Conservation (phyloP, 2,329 filamentous ascomycete species). For the Xylogone sp. region DNA sequence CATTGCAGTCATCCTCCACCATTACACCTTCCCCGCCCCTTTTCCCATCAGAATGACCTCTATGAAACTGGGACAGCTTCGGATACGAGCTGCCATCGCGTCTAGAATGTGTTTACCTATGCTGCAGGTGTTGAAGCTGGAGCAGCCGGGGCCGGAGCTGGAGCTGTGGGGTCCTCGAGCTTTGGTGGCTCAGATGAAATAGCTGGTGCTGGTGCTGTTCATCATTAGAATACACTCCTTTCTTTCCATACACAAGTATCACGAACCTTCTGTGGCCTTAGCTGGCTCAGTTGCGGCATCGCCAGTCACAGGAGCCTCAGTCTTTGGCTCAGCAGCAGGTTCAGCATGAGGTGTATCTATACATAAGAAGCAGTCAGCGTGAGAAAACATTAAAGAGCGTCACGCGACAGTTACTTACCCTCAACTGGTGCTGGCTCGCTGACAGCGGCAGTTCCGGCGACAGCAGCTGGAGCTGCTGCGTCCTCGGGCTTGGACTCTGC, state of each 20-base stretch:
- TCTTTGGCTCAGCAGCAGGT: conserved; percentile 11
- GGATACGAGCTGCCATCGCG: neutral
- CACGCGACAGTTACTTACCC: neutral
- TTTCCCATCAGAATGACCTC: too few species aligned
- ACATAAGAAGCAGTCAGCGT: neutral
- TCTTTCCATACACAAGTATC: neutral
- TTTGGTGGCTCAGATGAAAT: neutral
- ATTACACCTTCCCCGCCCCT: neutral
- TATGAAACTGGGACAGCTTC: too few species aligned
- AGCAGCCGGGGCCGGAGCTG: conserved; percentile 10
- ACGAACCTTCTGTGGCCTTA: conserved; percentile 7
- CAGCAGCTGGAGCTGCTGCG: conserved; percentile 4
- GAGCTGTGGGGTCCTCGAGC: conserved; percentile 6
- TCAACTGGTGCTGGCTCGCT: conserved; percentile 4
- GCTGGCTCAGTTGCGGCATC: conserved; percentile 16
- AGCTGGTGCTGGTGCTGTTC: neutral
- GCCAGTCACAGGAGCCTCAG: conserved; percentile 11
- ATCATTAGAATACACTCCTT: too few species aligned
- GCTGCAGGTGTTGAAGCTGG: conserved; percentile 2
- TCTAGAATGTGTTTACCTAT: neutral
- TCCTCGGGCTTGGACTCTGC: conserved; percentile 15
- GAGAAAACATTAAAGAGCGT: neutral
- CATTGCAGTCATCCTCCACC: neutral
- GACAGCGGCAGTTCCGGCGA: conserved; percentile 4
- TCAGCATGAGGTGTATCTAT: conserved; percentile 6